A percentile compares a stretch with the other conserved stretches of the same genome.
Evolutionary conservation across 352 stramenopile genomes (phyloP).

Genomic region (Globisporangium polare): DNA sequence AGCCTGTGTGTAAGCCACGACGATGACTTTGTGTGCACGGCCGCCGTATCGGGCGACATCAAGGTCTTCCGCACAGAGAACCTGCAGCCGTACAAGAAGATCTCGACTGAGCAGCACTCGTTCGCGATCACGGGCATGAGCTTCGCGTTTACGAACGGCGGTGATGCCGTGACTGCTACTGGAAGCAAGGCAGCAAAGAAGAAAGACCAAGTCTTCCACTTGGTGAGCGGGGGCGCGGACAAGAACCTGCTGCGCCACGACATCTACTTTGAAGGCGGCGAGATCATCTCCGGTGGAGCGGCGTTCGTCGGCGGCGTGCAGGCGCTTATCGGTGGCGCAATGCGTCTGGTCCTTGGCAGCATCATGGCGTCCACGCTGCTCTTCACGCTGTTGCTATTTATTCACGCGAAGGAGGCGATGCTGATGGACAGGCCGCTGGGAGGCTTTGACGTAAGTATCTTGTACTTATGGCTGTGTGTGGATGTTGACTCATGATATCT

Average conservation of each 20-base stretch:
- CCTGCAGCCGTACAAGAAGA: slow-evolving; percentile 50
- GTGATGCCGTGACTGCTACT: slow-evolving; percentile 17
- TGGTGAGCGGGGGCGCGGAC: slow-evolving; percentile 74
- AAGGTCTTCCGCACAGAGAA: slow-evolving; percentile 49
- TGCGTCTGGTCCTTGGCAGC: slow-evolving; percentile 45
- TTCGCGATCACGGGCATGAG: slow-evolving; percentile 85
- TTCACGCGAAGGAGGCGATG: slow-evolving; percentile 61
- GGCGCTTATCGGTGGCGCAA: slow-evolving; percentile 20
- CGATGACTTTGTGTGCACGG: slow-evolving; percentile 65
- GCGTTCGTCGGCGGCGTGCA: slow-evolving; percentile 30
- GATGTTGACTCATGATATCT: no score
- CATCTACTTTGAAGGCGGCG: slow-evolving; percentile 46
- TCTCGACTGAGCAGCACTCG: slow-evolving; percentile 55
- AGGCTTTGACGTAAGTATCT: slow-evolving; percentile 46
- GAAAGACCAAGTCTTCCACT: slow-evolving; percentile 22
- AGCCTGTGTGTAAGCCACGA: slow-evolving; percentile 77
- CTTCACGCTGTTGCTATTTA: slow-evolving; percentile 74
- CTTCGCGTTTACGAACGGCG: slow-evolving; percentile 39
- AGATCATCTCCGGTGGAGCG: slow-evolving; percentile 40
- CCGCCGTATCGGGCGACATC: slow-evolving; percentile 70
- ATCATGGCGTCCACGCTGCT: slow-evolving; percentile 50
- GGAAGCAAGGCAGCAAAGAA: background rate
- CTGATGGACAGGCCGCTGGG: slow-evolving; percentile 39
- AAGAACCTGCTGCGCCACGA: slow-evolving; percentile 72
- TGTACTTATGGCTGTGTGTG: background rate